Percentiles rank a stretch among this genome's conserved stretches.
Evolutionary conservation across 2,329 filamentous ascomycete genomes (phyloP).

Genomic region (Graphilbum sp.): DNA sequence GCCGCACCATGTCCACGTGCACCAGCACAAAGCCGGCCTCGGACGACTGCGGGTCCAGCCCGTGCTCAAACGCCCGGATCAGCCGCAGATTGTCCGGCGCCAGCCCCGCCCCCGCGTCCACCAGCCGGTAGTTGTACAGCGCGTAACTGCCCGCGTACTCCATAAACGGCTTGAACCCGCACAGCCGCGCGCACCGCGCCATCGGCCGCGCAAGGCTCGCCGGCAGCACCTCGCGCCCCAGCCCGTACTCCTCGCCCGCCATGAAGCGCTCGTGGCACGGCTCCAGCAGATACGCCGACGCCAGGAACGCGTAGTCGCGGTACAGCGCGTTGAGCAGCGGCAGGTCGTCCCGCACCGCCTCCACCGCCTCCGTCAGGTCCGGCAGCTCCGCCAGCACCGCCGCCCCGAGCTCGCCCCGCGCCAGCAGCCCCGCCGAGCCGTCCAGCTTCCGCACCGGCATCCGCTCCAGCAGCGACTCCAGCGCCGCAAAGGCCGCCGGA

Average conservation of each 20-base stretch:
- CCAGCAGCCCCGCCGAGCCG: slow-evolving; percentile 63
- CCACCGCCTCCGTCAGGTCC: slow-evolving; percentile 57
- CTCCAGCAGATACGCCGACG: slow-evolving; percentile 79
- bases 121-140: slow-evolving; percentile 49
- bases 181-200: slow-evolving; percentile 66
- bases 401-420: slow-evolving; percentile 55
- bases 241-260: slow-evolving; percentile 59
- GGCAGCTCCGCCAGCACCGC: slow-evolving; percentile 59
- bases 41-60: slow-evolving; percentile 70
- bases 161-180: slow-evolving; percentile 84
- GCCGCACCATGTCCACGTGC: slow-evolving; percentile 87
- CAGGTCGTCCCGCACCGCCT: slow-evolving; percentile 57
- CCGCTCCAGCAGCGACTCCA: slow-evolving; percentile 55
- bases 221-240: slow-evolving; percentile 60
- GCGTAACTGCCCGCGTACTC: slow-evolving; percentile 60
- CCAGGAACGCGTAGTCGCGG: slow-evolving; percentile 80
- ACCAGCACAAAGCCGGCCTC: slow-evolving; percentile 94
- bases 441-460: slow-evolving; percentile 66
- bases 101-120: slow-evolving; percentile 38
- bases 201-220: slow-evolving; percentile 64
- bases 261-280: slow-evolving; percentile 66
- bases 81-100: slow-evolving; percentile 58
- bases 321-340: slow-evolving; percentile 75
- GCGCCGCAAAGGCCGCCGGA: slow-evolving; percentile 54
- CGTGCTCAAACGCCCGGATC: slow-evolving; percentile 80